Evolutionary conservation across 2,329 filamentous ascomycete genomes (phyloP), one percentile per base, ranked within the genome.

Genomic region (Xylaria digitata): DNA sequence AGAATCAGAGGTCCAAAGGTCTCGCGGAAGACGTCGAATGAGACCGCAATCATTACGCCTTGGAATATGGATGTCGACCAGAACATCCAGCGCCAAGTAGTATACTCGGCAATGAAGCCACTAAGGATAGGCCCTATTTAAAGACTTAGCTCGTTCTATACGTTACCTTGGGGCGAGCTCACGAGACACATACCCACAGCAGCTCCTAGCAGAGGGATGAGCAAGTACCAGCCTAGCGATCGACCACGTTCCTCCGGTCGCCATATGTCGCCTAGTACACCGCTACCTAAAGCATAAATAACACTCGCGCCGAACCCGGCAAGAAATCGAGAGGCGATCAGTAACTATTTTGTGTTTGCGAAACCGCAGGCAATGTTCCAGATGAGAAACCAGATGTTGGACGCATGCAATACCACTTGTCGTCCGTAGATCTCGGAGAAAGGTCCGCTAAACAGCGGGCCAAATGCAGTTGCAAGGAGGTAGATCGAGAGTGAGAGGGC

Each of bases 401-500:
- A 80, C 0, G 72, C 59, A 46, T 84, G 82, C 5, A 84, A 74
- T 9, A 86, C 73, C 0, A 69, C 68, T 55, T 79, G 73, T 0
- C 85, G 75, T 0, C 84, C 85, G 58, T 82, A 86, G 0, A 85
- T 75, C 66, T 87, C 85, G 0, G 84, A 84, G 5, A 84, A 19
- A 8, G 67, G 67, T 8, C 80, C 82, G 2, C 83, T 78, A 4
- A 83, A 34, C 0, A 84, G 74, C 0, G 82, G 82, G 0, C 82
- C 83, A 53, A 84, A 80, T 0, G 81, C 82, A 1, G 78, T 81
- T 0, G 82, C 67, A 3, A 73, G 74, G 0, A 83, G 70, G 63
- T 81, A 84, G 3, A 82, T 80, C 2, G 81, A 83, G 21, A 84
- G 67, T 0, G 81, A 73, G 74, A 89, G 80, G 46, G 82, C 81